These are phyloP conservation scores for Agastache rugosa DNA, from an alignment of 257 asterid species.

Conservation along the genomic window DNA sequence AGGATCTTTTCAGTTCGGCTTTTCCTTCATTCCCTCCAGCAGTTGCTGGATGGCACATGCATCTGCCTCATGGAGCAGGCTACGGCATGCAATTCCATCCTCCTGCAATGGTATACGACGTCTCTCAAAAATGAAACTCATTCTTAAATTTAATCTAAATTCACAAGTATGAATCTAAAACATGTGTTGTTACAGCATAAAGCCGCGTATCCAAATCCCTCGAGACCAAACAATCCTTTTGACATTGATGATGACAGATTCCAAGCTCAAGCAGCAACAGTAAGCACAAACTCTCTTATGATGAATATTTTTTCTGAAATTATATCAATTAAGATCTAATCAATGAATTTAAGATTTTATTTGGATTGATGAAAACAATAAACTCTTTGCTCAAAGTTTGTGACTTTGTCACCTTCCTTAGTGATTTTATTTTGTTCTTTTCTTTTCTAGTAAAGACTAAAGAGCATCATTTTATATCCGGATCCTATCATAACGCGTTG, in stretches of 20 bases:
- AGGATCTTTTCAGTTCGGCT: slow-evolving; percentile 68
- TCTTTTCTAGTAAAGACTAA: too few species aligned
- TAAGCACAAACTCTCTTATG: slow-evolving; percentile 40
- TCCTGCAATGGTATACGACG: slow-evolving; percentile 57
- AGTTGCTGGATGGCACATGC: slow-evolving; percentile 64
- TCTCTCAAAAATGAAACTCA: neutral
- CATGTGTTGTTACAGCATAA: slow-evolving; percentile 42
- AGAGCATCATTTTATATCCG: too few species aligned
- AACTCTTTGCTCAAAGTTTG: neutral
- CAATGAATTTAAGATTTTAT: neutral
- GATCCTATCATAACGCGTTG: neutral
- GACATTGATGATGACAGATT: slow-evolving; percentile 57
- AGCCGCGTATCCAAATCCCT: slow-evolving; percentile 41
- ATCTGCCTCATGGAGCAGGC: slow-evolving; percentile 52
- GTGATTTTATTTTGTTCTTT: too few species aligned
- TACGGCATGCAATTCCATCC: slow-evolving; percentile 61
- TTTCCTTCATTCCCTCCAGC: slow-evolving; percentile 48
- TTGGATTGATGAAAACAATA: neutral
- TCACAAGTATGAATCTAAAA: neutral
- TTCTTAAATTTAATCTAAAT: neutral
- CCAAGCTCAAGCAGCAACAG: slow-evolving; percentile 58
- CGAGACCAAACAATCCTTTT: slow-evolving; percentile 72
- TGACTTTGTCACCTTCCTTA: neutral
- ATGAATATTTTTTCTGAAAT: neutral
- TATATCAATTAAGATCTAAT: neutral